Evolutionary conservation across 371 early-diverging fungal species (phyloP), one percentile per base, ranked within the genome.

Genomic region (Mortierella sp.): DNA sequence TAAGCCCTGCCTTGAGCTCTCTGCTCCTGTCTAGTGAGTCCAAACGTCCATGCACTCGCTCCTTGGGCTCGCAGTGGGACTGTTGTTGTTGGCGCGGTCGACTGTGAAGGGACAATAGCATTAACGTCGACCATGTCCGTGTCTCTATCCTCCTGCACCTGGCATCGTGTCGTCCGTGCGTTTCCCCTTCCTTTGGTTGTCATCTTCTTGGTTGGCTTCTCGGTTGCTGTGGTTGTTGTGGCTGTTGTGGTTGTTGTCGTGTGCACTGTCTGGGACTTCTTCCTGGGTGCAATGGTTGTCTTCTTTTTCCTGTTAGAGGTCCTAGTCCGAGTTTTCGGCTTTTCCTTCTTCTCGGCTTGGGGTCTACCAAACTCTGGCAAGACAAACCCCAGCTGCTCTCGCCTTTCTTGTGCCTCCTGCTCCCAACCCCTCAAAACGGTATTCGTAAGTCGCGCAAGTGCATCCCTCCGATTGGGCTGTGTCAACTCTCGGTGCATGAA

Each of bases 361-460:
- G 55, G 2, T 16, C 34, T 65, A 45, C 44, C 16, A 37, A 69
- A 75, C 53, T 75, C 75, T 37, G 75, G 75, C 13, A 75, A 16
- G 4, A 65, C 44, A 40, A 75, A 70, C 9, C 64, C 65, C 19
- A 14, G 44, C n/a, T 13, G 31, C 31, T 48, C 16, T 13, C 69
- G 63, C 7, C 68, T 44, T 19, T 2, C 29, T 0, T 52, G 31
- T 7, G 70, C 65, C 24, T 44, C 65, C 22, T 24, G 16, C 4
- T 22, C 13, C 31, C 58, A 50, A n/a, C 63, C 53, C 2, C 37
- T 31, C 39, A 7, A 8, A 8, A 69, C 41, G 13, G 22, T 37
- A 16, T 24, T 26, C 14, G 31, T 9, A 26, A 69, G 39, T 8
- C 14, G 14, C 3, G 14, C 31, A 9, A 75, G 26, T 8, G 74